Evolutionary conservation across 139 green algal genomes (phyloP).

Genomic region (Micromonas pusilla): DNA sequence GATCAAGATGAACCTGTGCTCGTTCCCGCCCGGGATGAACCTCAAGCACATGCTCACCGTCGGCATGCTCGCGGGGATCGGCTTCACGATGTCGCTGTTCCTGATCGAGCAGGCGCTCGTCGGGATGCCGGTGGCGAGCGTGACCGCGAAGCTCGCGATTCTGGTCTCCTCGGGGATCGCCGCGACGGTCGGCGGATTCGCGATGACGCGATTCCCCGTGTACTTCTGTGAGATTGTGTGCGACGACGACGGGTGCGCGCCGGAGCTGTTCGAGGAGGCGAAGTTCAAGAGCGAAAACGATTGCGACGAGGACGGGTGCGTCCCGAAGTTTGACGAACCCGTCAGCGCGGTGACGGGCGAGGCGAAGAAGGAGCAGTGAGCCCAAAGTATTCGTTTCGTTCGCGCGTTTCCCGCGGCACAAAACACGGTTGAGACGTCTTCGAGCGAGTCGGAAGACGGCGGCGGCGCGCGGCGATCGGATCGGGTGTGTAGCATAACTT

Average conservation of each 20-base stretch:
- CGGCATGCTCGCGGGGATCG: conserved; percentile 30
- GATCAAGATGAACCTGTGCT: conserved; percentile 17
- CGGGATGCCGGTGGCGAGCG: not conserved
- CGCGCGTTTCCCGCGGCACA: no score
- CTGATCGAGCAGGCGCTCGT: conserved; percentile 15
- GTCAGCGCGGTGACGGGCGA: no score
- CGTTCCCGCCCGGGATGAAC: conserved; percentile 23
- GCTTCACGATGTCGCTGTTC: conserved; percentile 37
- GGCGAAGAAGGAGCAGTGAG: no score
- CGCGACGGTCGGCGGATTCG: not conserved
- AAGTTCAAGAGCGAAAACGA: not conserved
- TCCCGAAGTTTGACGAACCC: not conserved
- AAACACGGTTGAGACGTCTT: no score
- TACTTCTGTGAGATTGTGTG: not conserved
- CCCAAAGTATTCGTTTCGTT: no score
- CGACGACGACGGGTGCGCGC: not conserved
- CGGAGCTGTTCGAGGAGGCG: not conserved
- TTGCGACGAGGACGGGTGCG: not conserved
- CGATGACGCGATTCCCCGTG: conserved; percentile 6
- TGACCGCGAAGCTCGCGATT: not conserved
- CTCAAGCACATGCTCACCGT: conserved; percentile 19
- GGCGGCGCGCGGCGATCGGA: no score
- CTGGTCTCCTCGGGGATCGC: not conserved
- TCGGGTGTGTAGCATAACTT: no score
- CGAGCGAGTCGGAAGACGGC: no score